Conservation (phyloP, 345 rosid species). For the Reutealis trisperma region DNA sequence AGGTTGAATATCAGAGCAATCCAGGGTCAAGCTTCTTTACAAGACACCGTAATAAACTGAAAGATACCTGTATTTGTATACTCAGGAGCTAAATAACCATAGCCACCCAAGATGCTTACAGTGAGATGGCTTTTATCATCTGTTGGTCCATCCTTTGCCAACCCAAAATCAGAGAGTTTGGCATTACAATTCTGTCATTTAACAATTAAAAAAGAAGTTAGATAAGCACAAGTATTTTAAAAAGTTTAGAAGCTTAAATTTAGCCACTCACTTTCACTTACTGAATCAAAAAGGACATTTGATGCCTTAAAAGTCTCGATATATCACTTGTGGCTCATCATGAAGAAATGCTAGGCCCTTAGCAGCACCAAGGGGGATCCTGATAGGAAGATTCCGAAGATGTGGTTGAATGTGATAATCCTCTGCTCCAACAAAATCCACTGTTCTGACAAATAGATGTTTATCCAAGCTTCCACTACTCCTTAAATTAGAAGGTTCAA, state of each 20-base stretch:
- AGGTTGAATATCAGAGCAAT: too few species aligned
- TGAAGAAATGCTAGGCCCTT: conserved; percentile 33
- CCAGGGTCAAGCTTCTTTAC: too few species aligned
- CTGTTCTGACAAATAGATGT: conserved; percentile 23
- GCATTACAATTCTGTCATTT: conserved; percentile 25
- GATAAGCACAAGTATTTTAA: neutral
- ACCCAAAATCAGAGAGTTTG: conserved; percentile 31
- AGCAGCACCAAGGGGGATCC: conserved; percentile 28
- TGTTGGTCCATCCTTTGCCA: conserved; percentile 36
- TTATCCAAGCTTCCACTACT: conserved; percentile 29
- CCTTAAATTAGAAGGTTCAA: neutral
- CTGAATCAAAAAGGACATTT: conserved; percentile 30
- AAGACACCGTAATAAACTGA: too few species aligned
- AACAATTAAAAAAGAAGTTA: neutral
- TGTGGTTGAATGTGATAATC: conserved; percentile 25
- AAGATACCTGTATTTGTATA: conserved; percentile 10
- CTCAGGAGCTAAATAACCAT: conserved; percentile 33
- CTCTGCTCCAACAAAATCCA: conserved; percentile 16
- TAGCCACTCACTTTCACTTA: neutral
- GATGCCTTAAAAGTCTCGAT: conserved; percentile 30
- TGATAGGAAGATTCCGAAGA: conserved; percentile 22
- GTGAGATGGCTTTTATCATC: conserved; percentile 25
- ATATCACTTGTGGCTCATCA: conserved; percentile 28
- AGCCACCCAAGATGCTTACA: conserved; percentile 31
- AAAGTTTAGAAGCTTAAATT: neutral